Evolutionary conservation across 164 flowering plant species (phyloP).

Genomic region (Nymphaea thermarum): DNA sequence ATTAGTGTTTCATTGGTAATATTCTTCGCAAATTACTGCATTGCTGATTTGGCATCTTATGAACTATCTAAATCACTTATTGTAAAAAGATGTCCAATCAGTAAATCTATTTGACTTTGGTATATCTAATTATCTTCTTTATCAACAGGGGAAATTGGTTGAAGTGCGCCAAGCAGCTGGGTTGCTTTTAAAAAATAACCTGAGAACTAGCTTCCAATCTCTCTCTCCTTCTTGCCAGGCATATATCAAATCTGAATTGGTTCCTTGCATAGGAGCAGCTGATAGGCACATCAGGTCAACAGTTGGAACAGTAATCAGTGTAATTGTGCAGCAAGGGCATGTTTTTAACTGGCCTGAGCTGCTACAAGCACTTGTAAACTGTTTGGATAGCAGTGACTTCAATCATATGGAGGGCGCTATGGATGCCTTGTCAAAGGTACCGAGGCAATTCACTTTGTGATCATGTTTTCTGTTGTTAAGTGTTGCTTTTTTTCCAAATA

Average conservation of each 20-base stretch:
- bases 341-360: conserved; percentile 84
- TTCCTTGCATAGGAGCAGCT: conserved; percentile 83
- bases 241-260: conserved; percentile 76
- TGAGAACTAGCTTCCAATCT: conserved; percentile 45
- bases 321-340: conserved; percentile 64
- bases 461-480: neutral
- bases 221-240: conserved; percentile 64
- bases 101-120: too few relatives aligned
- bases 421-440: conserved; percentile 98
- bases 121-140: neutral
- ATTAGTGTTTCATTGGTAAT: too few relatives aligned
- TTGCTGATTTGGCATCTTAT: too few relatives aligned
- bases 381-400: conserved; percentile 75
- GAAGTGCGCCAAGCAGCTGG: conserved; percentile 99
- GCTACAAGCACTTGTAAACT: conserved; percentile 70
- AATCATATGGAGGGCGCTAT: conserved; percentile 99
- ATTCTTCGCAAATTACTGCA: too few relatives aligned
- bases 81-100: too few relatives aligned
- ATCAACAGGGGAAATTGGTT: conserved; percentile 60
- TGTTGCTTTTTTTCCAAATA: neutral
- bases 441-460: neutral
- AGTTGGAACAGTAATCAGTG: conserved; percentile 83
- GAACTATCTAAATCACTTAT: too few relatives aligned
- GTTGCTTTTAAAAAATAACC: conserved; percentile 77
- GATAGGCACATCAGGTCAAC: conserved; percentile 92